Evolutionary conservation across 2,329 filamentous ascomycete species (phyloP).

Genomic region (Juglanconis sp.): DNA sequence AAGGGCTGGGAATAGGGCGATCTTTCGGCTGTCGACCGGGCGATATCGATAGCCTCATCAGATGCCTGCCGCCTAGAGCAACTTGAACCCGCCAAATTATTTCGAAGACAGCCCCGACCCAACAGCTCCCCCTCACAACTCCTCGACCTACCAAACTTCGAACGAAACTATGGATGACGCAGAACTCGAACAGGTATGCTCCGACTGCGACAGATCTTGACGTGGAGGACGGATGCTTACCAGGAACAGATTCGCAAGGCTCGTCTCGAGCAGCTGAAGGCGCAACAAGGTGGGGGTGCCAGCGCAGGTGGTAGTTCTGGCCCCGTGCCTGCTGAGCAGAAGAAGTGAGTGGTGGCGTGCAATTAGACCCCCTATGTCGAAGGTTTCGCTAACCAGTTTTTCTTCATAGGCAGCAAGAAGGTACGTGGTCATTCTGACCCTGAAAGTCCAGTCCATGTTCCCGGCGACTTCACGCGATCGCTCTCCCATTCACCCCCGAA

Average conservation of each 20-base stretch:
- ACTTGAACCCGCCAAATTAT: conserved; percentile 18
- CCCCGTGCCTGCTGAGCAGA: conserved; percentile 59
- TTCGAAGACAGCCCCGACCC: not conserved
- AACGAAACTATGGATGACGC: conserved; percentile 19
- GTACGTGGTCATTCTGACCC: conserved; percentile 24
- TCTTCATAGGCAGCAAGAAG: conserved; percentile 42
- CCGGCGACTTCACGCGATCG: not conserved
- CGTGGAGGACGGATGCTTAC: not conserved
- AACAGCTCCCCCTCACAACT: not conserved
- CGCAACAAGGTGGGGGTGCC: conserved; percentile 55
- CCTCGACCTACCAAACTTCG: not conserved
- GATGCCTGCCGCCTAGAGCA: not conserved
- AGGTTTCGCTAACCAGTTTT: not conserved
- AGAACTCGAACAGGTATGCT: conserved; percentile 21
- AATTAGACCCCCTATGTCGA: too few species aligned
- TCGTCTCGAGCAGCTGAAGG: conserved; percentile 88
- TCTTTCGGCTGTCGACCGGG: too few species aligned
- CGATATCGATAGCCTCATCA: conserved; percentile 3
- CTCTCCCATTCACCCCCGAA: not conserved
- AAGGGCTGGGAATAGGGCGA: too few species aligned
- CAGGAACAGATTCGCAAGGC: conserved; percentile 75
- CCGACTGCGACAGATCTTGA: not conserved
- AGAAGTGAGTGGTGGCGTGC: conserved; percentile 47
- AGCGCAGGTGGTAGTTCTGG: conserved; percentile 44
- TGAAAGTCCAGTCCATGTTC: not conserved